Conservation (phyloP, 805 yeast genomes). For the Priceomyces fermenticarens region DNA sequence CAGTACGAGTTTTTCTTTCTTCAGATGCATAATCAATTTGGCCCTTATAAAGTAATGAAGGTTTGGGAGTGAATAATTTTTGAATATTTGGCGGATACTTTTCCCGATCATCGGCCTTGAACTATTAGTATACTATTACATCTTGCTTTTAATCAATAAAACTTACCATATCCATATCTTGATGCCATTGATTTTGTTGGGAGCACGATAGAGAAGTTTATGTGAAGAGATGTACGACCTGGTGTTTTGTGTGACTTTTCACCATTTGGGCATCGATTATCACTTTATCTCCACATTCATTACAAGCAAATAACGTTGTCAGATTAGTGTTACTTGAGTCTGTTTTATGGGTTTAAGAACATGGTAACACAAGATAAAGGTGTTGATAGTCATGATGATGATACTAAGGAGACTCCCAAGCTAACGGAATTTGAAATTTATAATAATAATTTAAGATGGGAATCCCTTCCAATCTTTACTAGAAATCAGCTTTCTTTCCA, state of each 20-base stretch:
- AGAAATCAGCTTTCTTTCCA: constrained; percentile 28
- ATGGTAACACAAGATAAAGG: background rate
- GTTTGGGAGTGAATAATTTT: constrained; percentile 54
- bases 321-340: no score
- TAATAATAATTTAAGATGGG: constrained; percentile 29
- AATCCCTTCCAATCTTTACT: constrained; percentile 30
- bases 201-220: no score
- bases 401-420: no score
- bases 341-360: background rate
- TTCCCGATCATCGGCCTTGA: constrained; percentile 17
- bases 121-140: constrained; percentile 2
- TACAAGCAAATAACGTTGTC: no score
- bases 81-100: constrained; percentile 42
- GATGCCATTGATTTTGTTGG: background rate
- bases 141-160: no score
- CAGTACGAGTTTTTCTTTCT: constrained; percentile 42
- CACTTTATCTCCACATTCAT: no score
- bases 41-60: constrained; percentile 48
- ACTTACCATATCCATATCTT: constrained; percentile 1
- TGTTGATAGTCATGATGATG: no score
- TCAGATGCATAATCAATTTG: constrained; percentile 52
- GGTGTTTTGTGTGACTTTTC: no score
- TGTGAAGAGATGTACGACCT: no score
- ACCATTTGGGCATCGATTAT: no score
- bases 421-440: constrained; percentile 23